Evolutionary conservation across 352 stramenopile species (phyloP).

Genomic region (Globisporangium barbulae): DNA sequence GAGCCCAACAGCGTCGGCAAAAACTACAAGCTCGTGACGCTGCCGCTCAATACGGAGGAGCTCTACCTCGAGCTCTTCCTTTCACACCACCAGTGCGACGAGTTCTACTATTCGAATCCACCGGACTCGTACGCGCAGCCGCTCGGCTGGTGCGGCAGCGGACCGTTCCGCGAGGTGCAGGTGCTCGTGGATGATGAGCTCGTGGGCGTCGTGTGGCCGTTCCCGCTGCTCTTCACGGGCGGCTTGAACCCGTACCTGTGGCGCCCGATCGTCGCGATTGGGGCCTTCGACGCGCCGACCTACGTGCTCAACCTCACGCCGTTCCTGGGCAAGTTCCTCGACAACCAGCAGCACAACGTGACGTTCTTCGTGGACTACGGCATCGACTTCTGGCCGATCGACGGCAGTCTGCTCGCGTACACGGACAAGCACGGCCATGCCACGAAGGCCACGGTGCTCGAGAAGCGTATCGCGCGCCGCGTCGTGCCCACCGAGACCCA

Average conservation of each 20-base stretch:
- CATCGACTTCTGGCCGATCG: constrained; percentile 67
- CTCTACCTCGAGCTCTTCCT: constrained; percentile 68
- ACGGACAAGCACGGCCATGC: constrained; percentile 33
- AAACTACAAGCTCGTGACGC: constrained; percentile 38
- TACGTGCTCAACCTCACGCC: constrained; percentile 74
- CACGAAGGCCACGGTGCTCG: constrained; percentile 37
- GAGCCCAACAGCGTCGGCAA: constrained; percentile 36
- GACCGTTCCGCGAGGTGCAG: constrained; percentile 68
- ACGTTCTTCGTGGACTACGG: constrained; percentile 61
- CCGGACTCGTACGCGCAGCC: constrained; percentile 29
- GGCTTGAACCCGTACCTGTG: constrained; percentile 76
- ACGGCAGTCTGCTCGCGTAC: constrained; percentile 61
- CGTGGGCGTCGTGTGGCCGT: constrained; percentile 66
- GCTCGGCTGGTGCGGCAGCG: constrained; percentile 33
- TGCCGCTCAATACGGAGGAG: constrained; percentile 61
- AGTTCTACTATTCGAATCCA: constrained; percentile 75
- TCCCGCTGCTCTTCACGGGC: constrained; percentile 74
- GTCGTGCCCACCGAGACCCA: constrained; percentile 23
- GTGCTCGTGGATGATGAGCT: constrained; percentile 61
- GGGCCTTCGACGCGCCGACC: constrained; percentile 67
- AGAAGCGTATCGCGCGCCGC: constrained; percentile 27
- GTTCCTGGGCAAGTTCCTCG: constrained; percentile 61
- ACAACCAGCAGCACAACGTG: constrained; percentile 44
- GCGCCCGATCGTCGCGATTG: constrained; percentile 69
- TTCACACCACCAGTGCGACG: constrained; percentile 73